Evolutionary conservation across 768 basidiomycete genomes (phyloP), one percentile per base, ranked within the genome.

Genomic region (Asterophora parasitica): DNA sequence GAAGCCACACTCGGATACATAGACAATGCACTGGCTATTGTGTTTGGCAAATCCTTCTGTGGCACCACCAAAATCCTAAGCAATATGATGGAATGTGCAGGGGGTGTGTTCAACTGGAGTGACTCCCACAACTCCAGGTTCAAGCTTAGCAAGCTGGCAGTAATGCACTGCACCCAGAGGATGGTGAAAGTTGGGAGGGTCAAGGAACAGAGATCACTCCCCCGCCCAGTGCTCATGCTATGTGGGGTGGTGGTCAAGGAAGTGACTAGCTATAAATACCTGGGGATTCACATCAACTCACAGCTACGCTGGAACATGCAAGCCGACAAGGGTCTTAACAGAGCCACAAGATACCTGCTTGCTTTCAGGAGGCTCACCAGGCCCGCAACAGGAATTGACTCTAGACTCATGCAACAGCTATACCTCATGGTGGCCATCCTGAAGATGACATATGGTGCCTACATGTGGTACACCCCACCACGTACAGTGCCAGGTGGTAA

Each of bases 201-300:
- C 1, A 12, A 26, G n/a, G 27, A 13, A 15, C 9, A n/a, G 15
- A 30, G 17, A 4, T 30, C 42, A 44, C 28, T 23, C 3, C 23
- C 23, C 3, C 3, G 23, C 3, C 23, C 23, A 6, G 6, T 11
- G 2, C n/a, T 32, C 7, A 32, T 2, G 2, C 32, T 44, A 1
- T 5, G 16, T 3, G 30, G 30, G 4, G 31, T 36, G 2, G 27
- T 36, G 8, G 45, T 65, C 1, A 28, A 57, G 15, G 40, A 44
- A 12, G 50, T 46, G 1, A 27, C 49, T 9, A 33, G 13, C n/a
- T 53, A 50, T 49, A 65, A 62, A 27, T 64, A 61, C 46, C 58
- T 68, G 0, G 67, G 67, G 0, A 52, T 66, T 0, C 31, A 58
- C 8, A 20, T 67, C 0, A 56, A 69, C 46, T 38, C 47, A 11